phyloP scores from a whole-genome alignment of 176 grass and related monocot species.

The Zizania latifolia region DNA sequence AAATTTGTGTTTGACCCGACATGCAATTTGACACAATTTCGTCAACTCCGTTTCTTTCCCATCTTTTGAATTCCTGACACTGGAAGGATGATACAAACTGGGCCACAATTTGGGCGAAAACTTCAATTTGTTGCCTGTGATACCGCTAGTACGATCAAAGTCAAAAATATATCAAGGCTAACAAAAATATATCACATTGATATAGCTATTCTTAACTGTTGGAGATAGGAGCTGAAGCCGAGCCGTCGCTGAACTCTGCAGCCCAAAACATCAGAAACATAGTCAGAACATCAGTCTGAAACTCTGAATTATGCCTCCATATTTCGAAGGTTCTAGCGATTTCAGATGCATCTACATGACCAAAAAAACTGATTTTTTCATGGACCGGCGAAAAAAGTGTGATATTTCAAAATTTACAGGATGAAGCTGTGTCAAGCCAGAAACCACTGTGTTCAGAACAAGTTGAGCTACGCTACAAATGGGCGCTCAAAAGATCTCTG shows the following conservation, averaged over 20 bases:
- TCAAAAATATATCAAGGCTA: too few species aligned
- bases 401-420: background rate
- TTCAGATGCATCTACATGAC: background rate
- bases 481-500: slow-evolving; percentile 41
- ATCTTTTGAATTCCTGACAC: background rate
- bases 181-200: too few species aligned
- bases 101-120: too few species aligned
- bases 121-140: too few species aligned
- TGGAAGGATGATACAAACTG: too few species aligned
- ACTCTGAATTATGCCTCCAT: background rate
- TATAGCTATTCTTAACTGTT: too few species aligned
- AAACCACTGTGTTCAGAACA: background rate
- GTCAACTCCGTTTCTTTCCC: background rate
- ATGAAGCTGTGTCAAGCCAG: background rate
- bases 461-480: background rate
- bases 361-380: background rate
- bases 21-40: background rate
- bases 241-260: too few species aligned
- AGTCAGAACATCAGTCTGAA: background rate
- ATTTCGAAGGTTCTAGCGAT: background rate
- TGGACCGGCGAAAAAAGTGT: background rate
- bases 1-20: background rate
- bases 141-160: too few species aligned
- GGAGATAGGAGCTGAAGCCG: too few species aligned
- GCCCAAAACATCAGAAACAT: background rate